phyloP scores from a whole-genome alignment of 2,329 filamentous ascomycete genomes.

The Paracorniculantispora psalliotae region DNA sequence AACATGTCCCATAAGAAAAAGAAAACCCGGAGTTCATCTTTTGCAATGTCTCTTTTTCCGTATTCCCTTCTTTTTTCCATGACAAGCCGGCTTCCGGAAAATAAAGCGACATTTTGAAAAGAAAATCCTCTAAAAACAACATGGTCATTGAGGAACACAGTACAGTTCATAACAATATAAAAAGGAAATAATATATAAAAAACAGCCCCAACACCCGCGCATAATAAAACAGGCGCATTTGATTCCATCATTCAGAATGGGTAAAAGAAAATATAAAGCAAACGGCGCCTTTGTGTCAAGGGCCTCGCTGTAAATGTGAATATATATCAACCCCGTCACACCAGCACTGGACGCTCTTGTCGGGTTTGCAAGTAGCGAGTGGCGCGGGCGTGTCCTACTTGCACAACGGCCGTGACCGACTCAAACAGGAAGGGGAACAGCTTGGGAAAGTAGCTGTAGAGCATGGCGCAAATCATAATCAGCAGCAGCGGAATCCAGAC shows the following conservation, averaged over 20 bases:
- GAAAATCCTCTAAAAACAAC: not conserved
- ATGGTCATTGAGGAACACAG: not conserved
- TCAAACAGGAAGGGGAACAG: slow-evolving; percentile 34
- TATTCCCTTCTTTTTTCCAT: not conserved
- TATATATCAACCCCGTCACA: slow-evolving; percentile 16
- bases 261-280: not conserved
- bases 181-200: not conserved
- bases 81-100: not conserved
- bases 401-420: slow-evolving; percentile 28
- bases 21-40: not conserved
- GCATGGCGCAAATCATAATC: slow-evolving; percentile 43
- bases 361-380: slow-evolving; percentile 23
- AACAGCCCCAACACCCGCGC: slow-evolving; percentile 1
- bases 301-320: not conserved
- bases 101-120: not conserved
- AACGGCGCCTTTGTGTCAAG: too few species aligned
- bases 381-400: slow-evolving; percentile 22
- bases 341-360: slow-evolving; percentile 23
- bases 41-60: not conserved
- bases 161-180: not conserved
- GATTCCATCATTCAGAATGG: not conserved
- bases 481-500: slow-evolving; percentile 56
- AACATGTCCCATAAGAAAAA: not conserved
- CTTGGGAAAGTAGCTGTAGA: slow-evolving; percentile 48
- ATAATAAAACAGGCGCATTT: not conserved